phyloP scores from a whole-genome alignment of 2,329 filamentous ascomycete species.

The Sarocladium brachiariae region DNA sequence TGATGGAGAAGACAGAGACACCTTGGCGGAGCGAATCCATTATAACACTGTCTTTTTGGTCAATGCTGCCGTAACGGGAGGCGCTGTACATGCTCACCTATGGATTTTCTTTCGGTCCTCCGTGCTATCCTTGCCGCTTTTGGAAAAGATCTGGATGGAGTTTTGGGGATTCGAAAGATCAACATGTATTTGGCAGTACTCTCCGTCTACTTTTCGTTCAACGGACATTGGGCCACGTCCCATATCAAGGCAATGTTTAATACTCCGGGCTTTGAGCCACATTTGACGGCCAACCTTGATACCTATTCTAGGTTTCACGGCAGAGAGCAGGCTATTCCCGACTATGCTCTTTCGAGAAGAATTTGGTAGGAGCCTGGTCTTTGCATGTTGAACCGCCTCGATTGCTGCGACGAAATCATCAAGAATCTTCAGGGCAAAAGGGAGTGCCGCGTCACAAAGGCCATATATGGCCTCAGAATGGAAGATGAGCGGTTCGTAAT shows the following conservation, averaged over 20 bases:
- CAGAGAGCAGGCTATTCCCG: slow-evolving; percentile 18
- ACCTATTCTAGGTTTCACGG: slow-evolving; percentile 48
- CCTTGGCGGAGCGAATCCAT: slow-evolving; percentile 58
- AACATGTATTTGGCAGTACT: slow-evolving; percentile 86
- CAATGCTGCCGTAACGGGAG: background rate
- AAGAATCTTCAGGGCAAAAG: slow-evolving; percentile 62
- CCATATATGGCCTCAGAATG: slow-evolving; percentile 49
- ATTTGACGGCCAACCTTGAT: slow-evolving; percentile 58
- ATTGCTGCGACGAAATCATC: slow-evolving; percentile 59
- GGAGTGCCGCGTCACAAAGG: slow-evolving; percentile 62
- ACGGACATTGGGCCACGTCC: slow-evolving; percentile 58
- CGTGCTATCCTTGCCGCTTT: slow-evolving; percentile 86
- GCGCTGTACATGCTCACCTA: slow-evolving; percentile 26
- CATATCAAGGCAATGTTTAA: slow-evolving; percentile 68
- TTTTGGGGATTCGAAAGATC: slow-evolving; percentile 49
- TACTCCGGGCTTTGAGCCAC: slow-evolving; percentile 61
- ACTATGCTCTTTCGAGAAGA: slow-evolving; percentile 5
- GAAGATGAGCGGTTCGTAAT: slow-evolving; percentile 60
- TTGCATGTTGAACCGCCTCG: slow-evolving; percentile 37
- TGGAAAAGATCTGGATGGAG: slow-evolving; percentile 76
- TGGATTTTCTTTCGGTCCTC: slow-evolving; percentile 58
- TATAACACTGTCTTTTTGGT: slow-evolving; percentile 39
- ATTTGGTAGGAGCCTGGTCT: slow-evolving; percentile 17
- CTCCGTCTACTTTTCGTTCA: slow-evolving; percentile 79
- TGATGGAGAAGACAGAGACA: slow-evolving; percentile 49